Evolutionary conservation across 176 grass and related monocot genomes (phyloP), one percentile per base, ranked within the genome.

Genomic region (Chloris gayana): DNA sequence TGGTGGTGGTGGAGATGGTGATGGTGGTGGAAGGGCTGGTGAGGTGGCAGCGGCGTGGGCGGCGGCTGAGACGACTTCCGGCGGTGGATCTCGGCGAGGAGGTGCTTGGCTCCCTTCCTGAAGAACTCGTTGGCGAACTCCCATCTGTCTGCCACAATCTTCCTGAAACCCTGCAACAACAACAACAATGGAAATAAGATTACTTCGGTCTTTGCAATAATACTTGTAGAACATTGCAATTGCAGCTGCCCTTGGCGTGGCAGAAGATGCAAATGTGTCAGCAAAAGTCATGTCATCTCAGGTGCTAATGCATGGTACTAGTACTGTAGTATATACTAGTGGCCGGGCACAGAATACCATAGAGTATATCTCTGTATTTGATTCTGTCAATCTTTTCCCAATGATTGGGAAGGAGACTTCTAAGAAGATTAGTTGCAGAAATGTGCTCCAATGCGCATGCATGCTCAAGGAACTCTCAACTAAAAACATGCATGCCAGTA

Each of bases 51-150:
- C 54, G 76, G 70, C 45, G 75, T 74, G 4, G 87, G 81, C 30
- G 82, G 54, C 1, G 76, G 69, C 82, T 92, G 95, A 65, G 90
- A 87, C 39, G 87, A 83, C 53, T 94, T 98, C 74, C 95, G 75
- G 44, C 95, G 83, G 81, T 92, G 89, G 83, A 98, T 98, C 80
- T 98, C 92, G 67, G 78, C 87, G 49, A 98, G 95, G 49, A 98
- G 83, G 72, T 98, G 89, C 75, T 98, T 98, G 4, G 85, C 88
- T 67, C 95, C 95, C 83, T 92, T 98, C 64, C 90, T 92, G 90
- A 98, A 98, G 67, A 92, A 92, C 78, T 98, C 92, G 75, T 98
- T 98, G 75, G 91, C 89, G 63, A 98, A 98, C 87, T 98, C 95
- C 95, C 95, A 98, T 62, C 90, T 92, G 75, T 98, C 95, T 30